These are phyloP conservation scores for Thelonectria rubi DNA, from an alignment of 2,329 filamentous ascomycete genomes.

Conservation along the genomic window DNA sequence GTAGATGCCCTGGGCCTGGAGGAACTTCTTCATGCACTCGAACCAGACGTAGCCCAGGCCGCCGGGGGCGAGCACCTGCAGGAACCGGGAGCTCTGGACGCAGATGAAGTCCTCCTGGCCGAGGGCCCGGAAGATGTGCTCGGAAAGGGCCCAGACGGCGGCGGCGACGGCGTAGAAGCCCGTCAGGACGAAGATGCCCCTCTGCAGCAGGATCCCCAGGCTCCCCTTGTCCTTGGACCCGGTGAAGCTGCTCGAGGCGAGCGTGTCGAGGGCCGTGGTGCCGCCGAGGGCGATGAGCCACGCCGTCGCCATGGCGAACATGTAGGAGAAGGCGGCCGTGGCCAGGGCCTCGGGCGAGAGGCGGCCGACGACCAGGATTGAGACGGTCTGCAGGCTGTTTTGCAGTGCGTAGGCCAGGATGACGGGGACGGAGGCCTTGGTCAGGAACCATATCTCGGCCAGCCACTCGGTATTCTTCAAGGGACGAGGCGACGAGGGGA, in stretches of 20 bases:
- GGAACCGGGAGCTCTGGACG: conserved; percentile 75
- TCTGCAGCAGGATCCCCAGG: conserved; percentile 80
- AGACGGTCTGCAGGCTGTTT: conserved; percentile 84
- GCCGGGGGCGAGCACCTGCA: conserved; percentile 79
- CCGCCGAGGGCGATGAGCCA: conserved; percentile 89
- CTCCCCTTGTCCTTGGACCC: conserved; percentile 81
- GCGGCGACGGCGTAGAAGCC: conserved; percentile 78
- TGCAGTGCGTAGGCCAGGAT: conserved; percentile 87
- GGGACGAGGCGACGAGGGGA: neutral
- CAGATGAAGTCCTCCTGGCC: conserved; percentile 84
- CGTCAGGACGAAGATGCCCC: conserved; percentile 76
- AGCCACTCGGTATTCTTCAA: conserved; percentile 34
- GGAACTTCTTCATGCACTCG: conserved; percentile 84
- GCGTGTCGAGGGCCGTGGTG: conserved; percentile 85
- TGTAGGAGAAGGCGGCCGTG: conserved; percentile 86
- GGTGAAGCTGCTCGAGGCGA: conserved; percentile 85
- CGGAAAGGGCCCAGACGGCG: conserved; percentile 77
- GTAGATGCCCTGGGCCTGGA: conserved; percentile 91
- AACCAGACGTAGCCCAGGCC: conserved; percentile 90
- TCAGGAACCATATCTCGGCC: conserved; percentile 55
- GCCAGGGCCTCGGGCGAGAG: conserved; percentile 82
- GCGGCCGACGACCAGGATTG: conserved; percentile 82
- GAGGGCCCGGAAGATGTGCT: conserved; percentile 75
- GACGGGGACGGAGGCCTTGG: conserved; percentile 77
- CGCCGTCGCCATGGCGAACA: conserved; percentile 91